Evolutionary conservation across 495 filamentous ascomycete genomes (phyloP), one percentile per base, ranked within the genome.

Genomic region (Penicillium samsonianum): DNA sequence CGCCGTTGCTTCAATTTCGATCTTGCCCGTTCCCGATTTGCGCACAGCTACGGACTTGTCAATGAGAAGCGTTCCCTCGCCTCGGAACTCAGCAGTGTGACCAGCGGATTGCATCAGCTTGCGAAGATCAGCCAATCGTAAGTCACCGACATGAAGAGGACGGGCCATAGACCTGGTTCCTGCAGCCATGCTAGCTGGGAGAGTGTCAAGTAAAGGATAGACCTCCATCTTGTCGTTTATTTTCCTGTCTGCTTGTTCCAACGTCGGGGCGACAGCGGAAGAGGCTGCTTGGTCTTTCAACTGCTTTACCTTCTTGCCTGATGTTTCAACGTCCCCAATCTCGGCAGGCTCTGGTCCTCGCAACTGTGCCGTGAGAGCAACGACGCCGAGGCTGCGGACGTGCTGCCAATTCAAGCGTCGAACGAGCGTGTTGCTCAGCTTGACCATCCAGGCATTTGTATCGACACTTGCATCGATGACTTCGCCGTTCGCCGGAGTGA

Each of bases 401-500:
- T 92, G 90, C 78, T 98, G 95, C 94, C 95, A 98, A 67, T 89
- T 90, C 22, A 99, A 76, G 23, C 87, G 83, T 63, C 88, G 87
- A 30, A 94, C 87, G 25, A 99, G 83, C 40, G 81, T 75, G 57
- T 92, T 90, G 54, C 88, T 90, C 28, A 99, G 80, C 65, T 91
- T 96, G 48, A 98, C 88, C 26, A 88, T 87, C 94, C 94, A 99
- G 22, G 94, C 93, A 68, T 97, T 98, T 7, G 92, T 98, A 64
- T 99, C 94, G 37, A 98, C 92, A 62, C 92, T 96, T 14, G 93
- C 94, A 69, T 98, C 86, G 47, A 98, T 80, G 3, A 78, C 74
- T 48, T 80, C 74, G 16, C 91, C 91, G 35, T 88, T 78, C 12
- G 65, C 69, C 2, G 95, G 94, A 0, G 91, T 92, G 71, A 92